Evolutionary conservation across 2,329 filamentous ascomycete genomes (phyloP), one percentile per base, ranked within the genome.

Genomic region (Arthrobotrys sinensis): DNA sequence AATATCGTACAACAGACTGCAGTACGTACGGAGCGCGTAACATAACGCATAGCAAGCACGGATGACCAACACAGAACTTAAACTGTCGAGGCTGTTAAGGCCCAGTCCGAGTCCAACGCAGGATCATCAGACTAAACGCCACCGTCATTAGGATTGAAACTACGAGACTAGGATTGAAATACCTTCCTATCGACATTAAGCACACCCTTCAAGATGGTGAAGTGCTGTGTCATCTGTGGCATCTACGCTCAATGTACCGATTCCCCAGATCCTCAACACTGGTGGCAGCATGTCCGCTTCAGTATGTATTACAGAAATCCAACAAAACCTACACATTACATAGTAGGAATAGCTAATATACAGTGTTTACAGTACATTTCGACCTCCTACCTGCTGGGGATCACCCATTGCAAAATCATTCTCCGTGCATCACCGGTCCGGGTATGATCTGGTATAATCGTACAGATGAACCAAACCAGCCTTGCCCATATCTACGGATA

Each of bases 271-370:
- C 24, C 24, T 10, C 16, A 52, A 60, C 28, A 50, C 32, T 69
- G 65, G 65, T 60, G 52, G 65, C 24, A 50, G 8, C 24, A 69
- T 28, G 65, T 69, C 12, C 34, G 52, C 0, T 69, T 69, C 21
- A n/a, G 65, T 60, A 69, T 4, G 65, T 50, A 24, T 14, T 16
- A 7, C 40, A 16, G 10, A 53, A 16, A 53, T 53, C 24, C 50
- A 53, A 53, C 24, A 16, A 34, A 48, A 64, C n/a, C n/a, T 28
- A 40, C 10, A 10, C 32, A 10, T 34, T 4, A 48, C 16, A 48
- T 48, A 48, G 50, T 11, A 28, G 14, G 4, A 32, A 8, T 16
- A 16, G 50, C 43, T 46, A 19, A 46, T 21, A 21, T 3, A 7
- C 4, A 8, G 6, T 3, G 50, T 19, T 28, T 40, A 1, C 21